Base-by-base conservation (phyloP, 306 rosid genomes). In the Malus sieversii region DNA sequence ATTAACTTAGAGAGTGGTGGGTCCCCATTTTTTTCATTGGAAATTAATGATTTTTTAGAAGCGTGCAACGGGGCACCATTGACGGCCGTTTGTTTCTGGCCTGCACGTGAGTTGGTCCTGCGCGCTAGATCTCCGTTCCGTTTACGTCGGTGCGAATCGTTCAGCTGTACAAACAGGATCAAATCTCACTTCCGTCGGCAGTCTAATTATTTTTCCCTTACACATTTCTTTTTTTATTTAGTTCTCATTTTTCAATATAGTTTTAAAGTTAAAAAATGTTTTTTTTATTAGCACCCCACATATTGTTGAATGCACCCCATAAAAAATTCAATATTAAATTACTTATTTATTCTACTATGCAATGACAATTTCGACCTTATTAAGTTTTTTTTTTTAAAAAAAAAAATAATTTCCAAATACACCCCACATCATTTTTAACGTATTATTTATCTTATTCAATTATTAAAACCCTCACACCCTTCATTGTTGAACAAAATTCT, bases 121-220 rank as follows among this genome's bases (percentile, higher is more conserved):
- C 71, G 1, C 10, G 68, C 85, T 51, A 75, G 60, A 75, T 78
- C 80, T 82, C 87, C 82, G 84, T 88, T 79, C 86, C 89, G 88
- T 86, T 86, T 81, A 81, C 87, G 93, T 81, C 86, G 87, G 87
- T 74, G 78, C 71, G 61, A 73, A 7, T 7, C 44, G 13, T 29
- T 62, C 10, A 25, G 77, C 69, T 27, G 44, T 23, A 19, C 20
- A 35, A 35, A 35, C 40, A 6, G 11, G 0, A 22, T 61, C 66
- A 23, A 61, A 61, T 61, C 35, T 6, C 40, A 62, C 40, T 62
- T 63, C 18, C 44, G 13, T 57, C 14, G 5, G 13, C 2, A 3
- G 13, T 57, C 14, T 57, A 19, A 57, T 20, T 8, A 55, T 55
- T 55, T 20, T 55, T 2, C 20, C 20, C 8, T 53, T 52, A 18